Base-by-base conservation (phyloP, 768 basidiomycete genomes). In the Boletus reticuloceps region DNA sequence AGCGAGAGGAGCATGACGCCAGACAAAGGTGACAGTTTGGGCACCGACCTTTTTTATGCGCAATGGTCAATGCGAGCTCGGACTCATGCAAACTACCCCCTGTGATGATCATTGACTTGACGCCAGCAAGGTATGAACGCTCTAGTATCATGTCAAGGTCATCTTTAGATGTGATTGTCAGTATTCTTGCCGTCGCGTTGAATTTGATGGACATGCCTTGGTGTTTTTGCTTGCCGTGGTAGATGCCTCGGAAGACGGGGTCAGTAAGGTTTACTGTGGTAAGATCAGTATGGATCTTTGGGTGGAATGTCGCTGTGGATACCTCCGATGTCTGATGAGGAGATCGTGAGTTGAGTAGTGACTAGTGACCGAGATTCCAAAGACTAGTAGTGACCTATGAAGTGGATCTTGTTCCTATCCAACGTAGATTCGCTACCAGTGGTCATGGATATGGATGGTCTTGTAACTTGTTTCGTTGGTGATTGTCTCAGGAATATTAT, bases 71-170 rank as follows among this genome's bases (percentile, higher is more conserved):
- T 0, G 88, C 88, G 8, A 79, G 68, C 53, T 71, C 70, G 10
- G 86, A 87, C 62, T 91, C 89, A 6, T 69, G 65, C 32, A 92
- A 71, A 48, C 83, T 86, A 2, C 84, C 84, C 0, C 91, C 90
- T 2, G 91, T 92, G 45, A 94, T 80, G 63, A 93, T 82, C 77
- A 89, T 85, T 19, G 79, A 80, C 58, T 78, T 77, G 16, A 92
- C 82, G 1, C 88, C 87, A 4, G 85, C 84, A 8, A 68, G 67
- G 36, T 71, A 71, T 0, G 86, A 79, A 51, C 91, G 78, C 17
- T 72, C 68, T 12, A 91, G 62, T 58, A 94, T 74, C 16, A 73
- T 72, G 16, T 76, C 72, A 8, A 92, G 71, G 64, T 93, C 90
- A 62, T 89, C 87, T 84, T 64, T 17, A 14, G 25, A 51, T 36